These are phyloP conservation scores for Emericellopsis cladophorae DNA, from an alignment of 2,329 filamentous ascomycete species.

Conservation along the genomic window DNA sequence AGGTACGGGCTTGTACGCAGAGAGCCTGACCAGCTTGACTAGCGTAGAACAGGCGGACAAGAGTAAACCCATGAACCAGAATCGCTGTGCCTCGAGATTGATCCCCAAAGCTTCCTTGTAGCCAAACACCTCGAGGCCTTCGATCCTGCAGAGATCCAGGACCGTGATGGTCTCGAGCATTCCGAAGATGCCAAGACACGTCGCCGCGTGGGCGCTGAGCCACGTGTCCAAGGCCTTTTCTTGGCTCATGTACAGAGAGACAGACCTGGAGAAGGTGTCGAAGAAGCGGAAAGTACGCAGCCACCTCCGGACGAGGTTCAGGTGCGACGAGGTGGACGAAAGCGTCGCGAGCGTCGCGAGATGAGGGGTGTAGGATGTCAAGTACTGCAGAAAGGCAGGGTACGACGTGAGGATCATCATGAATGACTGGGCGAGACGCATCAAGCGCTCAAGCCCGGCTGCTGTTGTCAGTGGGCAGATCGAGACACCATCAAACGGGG, in stretches of 20 bases:
- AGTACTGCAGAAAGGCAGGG: constrained; percentile 23
- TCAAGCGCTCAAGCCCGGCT: constrained; percentile 49
- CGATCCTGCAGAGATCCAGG: constrained; percentile 33
- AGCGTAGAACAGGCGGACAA: constrained; percentile 32
- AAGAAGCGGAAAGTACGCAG: constrained; percentile 59
- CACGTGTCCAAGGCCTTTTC: constrained; percentile 20
- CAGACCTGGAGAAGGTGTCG: constrained; percentile 41
- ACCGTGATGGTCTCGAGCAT: constrained; percentile 54
- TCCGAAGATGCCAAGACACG: constrained; percentile 53
- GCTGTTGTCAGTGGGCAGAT: constrained; percentile 4
- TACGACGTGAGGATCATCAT: constrained; percentile 34
- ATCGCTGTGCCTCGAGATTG: constrained; percentile 49
- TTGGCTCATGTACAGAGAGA: constrained; percentile 21
- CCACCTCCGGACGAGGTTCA: constrained; percentile 43
- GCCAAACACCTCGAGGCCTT: constrained; percentile 38
- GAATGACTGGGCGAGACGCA: constrained; percentile 43
- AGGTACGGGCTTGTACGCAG: constrained; percentile 21
- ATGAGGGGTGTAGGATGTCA: constrained; percentile 11
- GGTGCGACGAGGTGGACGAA: constrained; percentile 20
- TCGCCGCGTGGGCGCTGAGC: constrained; percentile 43
- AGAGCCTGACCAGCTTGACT: constrained; percentile 25
- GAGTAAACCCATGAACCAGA: constrained; percentile 54
- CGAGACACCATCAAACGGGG: background rate
- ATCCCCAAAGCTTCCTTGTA: constrained; percentile 30
- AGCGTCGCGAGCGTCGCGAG: constrained; percentile 18